phyloP scores from a whole-genome alignment of 1,284 basidiomycete species.

The Puccinia hordei region DNA sequence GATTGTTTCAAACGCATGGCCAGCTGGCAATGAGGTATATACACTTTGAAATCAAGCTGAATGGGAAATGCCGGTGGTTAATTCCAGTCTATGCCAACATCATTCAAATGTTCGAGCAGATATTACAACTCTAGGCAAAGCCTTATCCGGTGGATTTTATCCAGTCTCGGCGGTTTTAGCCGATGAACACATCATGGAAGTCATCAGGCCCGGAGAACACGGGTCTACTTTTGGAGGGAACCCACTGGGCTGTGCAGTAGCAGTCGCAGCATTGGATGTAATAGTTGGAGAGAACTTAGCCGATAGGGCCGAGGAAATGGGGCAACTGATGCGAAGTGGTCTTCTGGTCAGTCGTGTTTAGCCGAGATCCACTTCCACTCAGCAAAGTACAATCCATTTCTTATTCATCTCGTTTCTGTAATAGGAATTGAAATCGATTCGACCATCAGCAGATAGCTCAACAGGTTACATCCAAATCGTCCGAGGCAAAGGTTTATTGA shows the following conservation, averaged over 20 bases:
- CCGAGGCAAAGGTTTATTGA: conserved; percentile 82
- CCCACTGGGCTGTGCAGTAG: conserved; percentile 91
- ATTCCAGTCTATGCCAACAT: conserved; percentile 70
- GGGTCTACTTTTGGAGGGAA: conserved; percentile 96
- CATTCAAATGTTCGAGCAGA: conserved; percentile 82
- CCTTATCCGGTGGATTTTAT: conserved; percentile 92
- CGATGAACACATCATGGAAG: conserved; percentile 86
- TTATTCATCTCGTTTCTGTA: background rate
- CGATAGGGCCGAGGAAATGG: conserved; percentile 75
- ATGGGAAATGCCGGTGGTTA: background rate
- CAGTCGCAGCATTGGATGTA: conserved; percentile 84
- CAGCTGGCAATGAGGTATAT: background rate
- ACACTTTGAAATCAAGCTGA: background rate
- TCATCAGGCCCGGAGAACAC: conserved; percentile 94
- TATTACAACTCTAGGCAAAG: conserved; percentile 91
- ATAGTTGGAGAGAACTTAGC: conserved; percentile 82
- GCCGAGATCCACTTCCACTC: background rate
- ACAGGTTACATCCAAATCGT: conserved; percentile 62
- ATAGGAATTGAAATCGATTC: conserved; percentile 40
- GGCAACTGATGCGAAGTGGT: conserved; percentile 72
- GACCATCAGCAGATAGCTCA: conserved; percentile 5
- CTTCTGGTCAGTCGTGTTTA: conserved; percentile 15
- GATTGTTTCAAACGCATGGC: background rate
- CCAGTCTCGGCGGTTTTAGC: conserved; percentile 93
- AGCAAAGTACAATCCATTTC: no score